Conservation (phyloP, 176 grass and related monocot species). For the Phragmites australis region DNA sequence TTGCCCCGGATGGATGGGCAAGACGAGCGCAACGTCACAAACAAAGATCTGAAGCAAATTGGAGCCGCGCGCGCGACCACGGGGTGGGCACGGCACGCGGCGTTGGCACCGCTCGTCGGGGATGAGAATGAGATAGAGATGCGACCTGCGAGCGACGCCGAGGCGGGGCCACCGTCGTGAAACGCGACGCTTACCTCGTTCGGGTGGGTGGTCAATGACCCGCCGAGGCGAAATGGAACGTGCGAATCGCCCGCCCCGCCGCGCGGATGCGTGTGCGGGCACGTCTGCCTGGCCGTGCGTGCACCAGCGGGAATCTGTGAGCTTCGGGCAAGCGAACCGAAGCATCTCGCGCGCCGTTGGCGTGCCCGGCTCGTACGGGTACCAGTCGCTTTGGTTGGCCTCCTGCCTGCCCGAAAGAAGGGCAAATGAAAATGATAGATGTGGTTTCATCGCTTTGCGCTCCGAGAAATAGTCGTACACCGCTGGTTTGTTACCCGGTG, state of each 20-base stretch:
- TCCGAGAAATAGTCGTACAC: too few relatives aligned
- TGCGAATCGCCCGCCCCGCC: background rate
- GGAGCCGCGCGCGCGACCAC: background rate
- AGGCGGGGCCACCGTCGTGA: background rate
- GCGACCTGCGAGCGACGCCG: background rate
- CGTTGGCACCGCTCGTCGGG: background rate
- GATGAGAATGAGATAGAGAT: background rate
- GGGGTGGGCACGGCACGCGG: background rate
- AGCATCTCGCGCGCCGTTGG: background rate
- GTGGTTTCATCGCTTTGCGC: background rate
- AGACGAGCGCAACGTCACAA: background rate
- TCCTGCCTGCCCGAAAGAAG: background rate
- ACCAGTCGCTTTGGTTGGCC: too few relatives aligned
- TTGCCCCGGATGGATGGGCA: background rate
- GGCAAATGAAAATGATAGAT: background rate
- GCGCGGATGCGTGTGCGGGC: background rate
- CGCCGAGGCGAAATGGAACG: background rate
- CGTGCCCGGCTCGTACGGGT: background rate
- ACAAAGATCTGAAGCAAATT: constrained; percentile 24
- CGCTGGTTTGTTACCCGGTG: too few relatives aligned
- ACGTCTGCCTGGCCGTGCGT: constrained; percentile 2
- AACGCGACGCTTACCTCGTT: background rate
- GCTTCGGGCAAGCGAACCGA: constrained; percentile 25
- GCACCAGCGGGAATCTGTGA: background rate
- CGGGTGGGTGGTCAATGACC: background rate